Evolutionary conservation across 345 rosid species (phyloP).

Genomic region (Jatropha curcas): DNA sequence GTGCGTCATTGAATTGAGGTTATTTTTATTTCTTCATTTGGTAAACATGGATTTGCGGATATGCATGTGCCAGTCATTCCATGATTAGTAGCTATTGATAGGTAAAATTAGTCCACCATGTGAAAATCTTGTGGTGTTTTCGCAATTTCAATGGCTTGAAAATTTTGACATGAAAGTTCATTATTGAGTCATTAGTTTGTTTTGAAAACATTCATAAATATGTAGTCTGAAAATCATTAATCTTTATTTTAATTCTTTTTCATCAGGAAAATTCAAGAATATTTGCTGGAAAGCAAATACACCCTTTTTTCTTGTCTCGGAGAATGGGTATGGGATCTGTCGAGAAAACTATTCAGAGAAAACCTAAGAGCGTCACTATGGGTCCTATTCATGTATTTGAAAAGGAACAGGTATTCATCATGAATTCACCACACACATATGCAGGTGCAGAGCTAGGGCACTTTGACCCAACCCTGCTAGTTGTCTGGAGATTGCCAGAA

Average conservation of each 20-base stretch:
- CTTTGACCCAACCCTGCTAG: not conserved
- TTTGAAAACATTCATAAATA: too few relatives aligned
- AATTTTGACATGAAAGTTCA: not conserved
- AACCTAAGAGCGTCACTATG: conserved; percentile 28
- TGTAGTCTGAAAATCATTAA: conserved; percentile 8
- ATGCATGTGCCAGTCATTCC: not conserved
- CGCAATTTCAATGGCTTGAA: not conserved
- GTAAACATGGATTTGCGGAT: not conserved
- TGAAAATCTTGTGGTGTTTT: not conserved
- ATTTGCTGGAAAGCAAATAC: conserved; percentile 72
- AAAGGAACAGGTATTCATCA: conserved; percentile 48
- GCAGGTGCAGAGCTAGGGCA: not conserved
- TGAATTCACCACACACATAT: not conserved
- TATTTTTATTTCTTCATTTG: not conserved
- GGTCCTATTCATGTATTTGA: conserved; percentile 96
- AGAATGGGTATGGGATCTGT: conserved; percentile 51
- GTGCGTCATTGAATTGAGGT: not conserved
- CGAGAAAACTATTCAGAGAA: conserved; percentile 39
- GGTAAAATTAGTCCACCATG: not conserved
- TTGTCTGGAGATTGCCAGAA: not conserved
- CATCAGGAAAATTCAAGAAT: conserved; percentile 71
- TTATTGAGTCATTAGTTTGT: not conserved
- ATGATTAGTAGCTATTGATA: not conserved
- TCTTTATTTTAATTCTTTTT: conserved; percentile 29
- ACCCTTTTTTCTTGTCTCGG: conserved; percentile 76